Evolutionary conservation across 176 grass and related monocot species (phyloP), one percentile per base, ranked within the genome.

Genomic region (Hsuehochloa calcarea): DNA sequence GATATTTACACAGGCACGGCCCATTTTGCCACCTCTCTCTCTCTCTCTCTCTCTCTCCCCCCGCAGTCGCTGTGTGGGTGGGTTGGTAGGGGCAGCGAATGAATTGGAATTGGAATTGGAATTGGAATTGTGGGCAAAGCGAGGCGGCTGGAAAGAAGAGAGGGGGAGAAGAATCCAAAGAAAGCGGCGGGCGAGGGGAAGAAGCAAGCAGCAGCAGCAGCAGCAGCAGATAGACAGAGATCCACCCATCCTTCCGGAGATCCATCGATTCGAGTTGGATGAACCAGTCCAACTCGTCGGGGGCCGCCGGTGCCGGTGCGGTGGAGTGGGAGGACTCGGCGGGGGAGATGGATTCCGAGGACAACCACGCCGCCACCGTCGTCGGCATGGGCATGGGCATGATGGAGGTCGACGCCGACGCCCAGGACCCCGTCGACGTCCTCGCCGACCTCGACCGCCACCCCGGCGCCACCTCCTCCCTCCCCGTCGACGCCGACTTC

Each of bases 381-480:
- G 34, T 83, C 52, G 68, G 49, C 73, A 49, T 80, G 62, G 71
- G 84, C 73, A 49, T 80, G 62, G 71, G 84, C 58, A 89, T 89
- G 68, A 93, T 89, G 92, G 92, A 94, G 86, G 88, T 91, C 16
- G 92, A 93, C 68, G 69, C 84, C 61, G 88, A 90, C 62, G 86
- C 77, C 56, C 51, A 75, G 29, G 87, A 89, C 43, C 66, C 75
- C 22, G 17, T 75, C 85, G 85, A 87, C 23, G 66, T 87, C 85
- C 85, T 87, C 41, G 25, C 77, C 77, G 85, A 80, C 34, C 65
- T 44, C 44, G 81, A 73, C 81, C 70, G 65, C 62, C 81, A 81
- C 62, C 70, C 60, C 12, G 10, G 13, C 41, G 71, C 68, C 26
- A 16, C 50, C 46, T 15, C 67, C 23, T 43, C 59, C 22, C 64